Evolutionary conservation across 2,329 filamentous ascomycete species (phyloP).

Genomic region (Ophiosphaerella korrae): DNA sequence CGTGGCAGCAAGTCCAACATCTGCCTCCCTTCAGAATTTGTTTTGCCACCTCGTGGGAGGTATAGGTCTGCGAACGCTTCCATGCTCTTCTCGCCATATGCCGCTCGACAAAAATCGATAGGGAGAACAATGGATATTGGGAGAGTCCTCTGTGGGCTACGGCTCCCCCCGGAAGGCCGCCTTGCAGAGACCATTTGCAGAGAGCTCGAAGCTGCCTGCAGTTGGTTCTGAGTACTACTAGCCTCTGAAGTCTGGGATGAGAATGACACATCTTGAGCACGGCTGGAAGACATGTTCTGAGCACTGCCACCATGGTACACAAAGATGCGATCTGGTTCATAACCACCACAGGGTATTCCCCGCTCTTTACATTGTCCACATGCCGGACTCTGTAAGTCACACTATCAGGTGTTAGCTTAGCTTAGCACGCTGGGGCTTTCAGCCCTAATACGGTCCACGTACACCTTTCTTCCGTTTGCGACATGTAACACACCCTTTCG

Average conservation of each 20-base stretch:
- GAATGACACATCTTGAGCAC: no score
- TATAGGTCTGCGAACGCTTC: slow-evolving; percentile 30
- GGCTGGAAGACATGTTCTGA: no score
- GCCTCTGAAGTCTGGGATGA: neutral
- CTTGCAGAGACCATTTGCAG: neutral
- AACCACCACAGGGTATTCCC: slow-evolving; percentile 66
- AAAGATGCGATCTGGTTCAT: slow-evolving; percentile 67
- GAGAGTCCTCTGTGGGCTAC: neutral
- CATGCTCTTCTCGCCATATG: slow-evolving; percentile 28
- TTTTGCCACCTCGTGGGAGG: slow-evolving; percentile 13
- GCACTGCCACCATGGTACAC: slow-evolving; percentile 46
- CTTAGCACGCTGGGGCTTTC: neutral
- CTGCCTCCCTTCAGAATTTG: slow-evolving; percentile 12
- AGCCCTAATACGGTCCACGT: slow-evolving; percentile 25
- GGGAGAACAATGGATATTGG: slow-evolving; percentile 13
- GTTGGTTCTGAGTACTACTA: neutral
- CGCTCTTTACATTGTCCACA: slow-evolving; percentile 66
- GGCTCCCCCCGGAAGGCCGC: neutral
- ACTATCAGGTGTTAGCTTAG: slow-evolving; percentile 47
- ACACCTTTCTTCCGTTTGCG: slow-evolving; percentile 61
- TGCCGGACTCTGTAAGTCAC: slow-evolving; percentile 65
- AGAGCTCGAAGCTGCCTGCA: no score
- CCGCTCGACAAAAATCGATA: slow-evolving; percentile 22
- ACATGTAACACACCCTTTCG: slow-evolving; percentile 41
- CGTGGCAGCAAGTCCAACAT: slow-evolving; percentile 21